Percentiles rank a stretch among this genome's conserved stretches.
phyloP scores from a whole-genome alignment of 495 filamentous ascomycete genomes.

The Achaetomiella virescens region DNA sequence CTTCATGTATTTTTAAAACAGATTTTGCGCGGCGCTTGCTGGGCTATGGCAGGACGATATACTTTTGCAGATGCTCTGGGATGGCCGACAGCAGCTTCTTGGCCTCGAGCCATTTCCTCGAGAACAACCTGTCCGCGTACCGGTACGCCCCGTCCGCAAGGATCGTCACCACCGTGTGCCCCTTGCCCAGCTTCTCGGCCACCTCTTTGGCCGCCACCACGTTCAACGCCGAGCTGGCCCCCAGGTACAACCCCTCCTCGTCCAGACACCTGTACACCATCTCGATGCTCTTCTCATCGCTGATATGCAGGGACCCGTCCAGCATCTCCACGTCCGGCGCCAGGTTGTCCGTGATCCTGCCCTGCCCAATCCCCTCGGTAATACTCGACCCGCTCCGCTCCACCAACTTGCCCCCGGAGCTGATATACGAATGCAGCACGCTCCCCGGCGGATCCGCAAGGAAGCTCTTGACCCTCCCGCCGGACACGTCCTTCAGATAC shows the following conservation, averaged over 20 bases:
- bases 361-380: conserved; percentile 97
- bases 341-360: conserved; percentile 91
- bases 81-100: conserved; percentile 81
- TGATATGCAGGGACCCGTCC: conserved; percentile 80
- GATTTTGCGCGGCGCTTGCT: conserved; percentile 15
- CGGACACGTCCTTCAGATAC: conserved; percentile 78
- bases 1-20: conserved; percentile 5
- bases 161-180: conserved; percentile 87
- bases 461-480: conserved; percentile 78
- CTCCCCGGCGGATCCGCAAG: conserved; percentile 90
- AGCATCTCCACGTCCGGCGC: conserved; percentile 75
- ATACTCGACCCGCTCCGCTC: conserved; percentile 86
- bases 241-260: conserved; percentile 94
- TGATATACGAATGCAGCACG: conserved; percentile 87
- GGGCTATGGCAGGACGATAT: conserved; percentile 81
- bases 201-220: conserved; percentile 94
- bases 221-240: conserved; percentile 86
- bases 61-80: conserved; percentile 79
- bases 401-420: conserved; percentile 70
- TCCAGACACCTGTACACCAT: conserved; percentile 98
- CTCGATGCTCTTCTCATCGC: conserved; percentile 89
- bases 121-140: conserved; percentile 92
- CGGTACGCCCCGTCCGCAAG: conserved; percentile 93
- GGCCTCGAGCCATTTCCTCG: conserved; percentile 74
- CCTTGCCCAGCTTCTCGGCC: conserved; percentile 81